Conservation (phyloP, 2,329 filamentous ascomycete species). For the Colletotrichum brevisporum region DNA sequence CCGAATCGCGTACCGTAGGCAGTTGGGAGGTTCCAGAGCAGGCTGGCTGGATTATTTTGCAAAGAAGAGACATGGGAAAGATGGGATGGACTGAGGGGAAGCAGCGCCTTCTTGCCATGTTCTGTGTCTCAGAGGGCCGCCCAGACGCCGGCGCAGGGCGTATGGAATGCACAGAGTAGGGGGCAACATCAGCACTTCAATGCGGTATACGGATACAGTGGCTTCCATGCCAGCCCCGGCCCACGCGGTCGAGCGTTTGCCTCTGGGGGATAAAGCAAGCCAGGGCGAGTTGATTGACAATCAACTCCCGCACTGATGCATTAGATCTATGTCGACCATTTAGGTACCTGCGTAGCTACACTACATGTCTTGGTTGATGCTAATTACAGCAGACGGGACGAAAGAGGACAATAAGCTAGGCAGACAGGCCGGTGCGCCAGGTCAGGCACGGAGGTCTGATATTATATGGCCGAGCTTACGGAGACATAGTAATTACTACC, state of each 20-base stretch:
- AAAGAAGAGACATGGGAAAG: constrained; percentile 8
- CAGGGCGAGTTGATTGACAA: constrained; percentile 17
- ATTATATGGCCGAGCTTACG: constrained; percentile 20
- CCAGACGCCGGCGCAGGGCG: constrained; percentile 9
- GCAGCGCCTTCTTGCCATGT: constrained; percentile 14
- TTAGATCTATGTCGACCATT: too few species aligned
- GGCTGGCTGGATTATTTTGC: neutral
- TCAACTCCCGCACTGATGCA: neutral
- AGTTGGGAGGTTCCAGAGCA: too few species aligned
- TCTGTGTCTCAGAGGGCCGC: constrained; percentile 31
- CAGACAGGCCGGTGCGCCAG: neutral
- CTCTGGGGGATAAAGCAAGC: constrained; percentile 12
- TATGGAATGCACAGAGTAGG: constrained; percentile 26
- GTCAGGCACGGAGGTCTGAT: neutral
- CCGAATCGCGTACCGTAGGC: too few species aligned
- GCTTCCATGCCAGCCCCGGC: constrained; percentile 11
- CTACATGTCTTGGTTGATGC: too few species aligned
- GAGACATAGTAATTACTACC: neutral
- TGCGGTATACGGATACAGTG: neutral
- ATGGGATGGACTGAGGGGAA: constrained; percentile 27
- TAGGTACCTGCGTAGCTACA: too few species aligned
- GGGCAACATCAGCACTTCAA: constrained; percentile 4
- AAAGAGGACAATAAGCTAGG: too few species aligned
- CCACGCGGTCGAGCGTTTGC: constrained; percentile 23
- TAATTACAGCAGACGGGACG: too few species aligned